Evolutionary conservation across 306 rosid genomes (phyloP), one percentile per base, ranked within the genome.

Genomic region (Gillenia trifoliata): DNA sequence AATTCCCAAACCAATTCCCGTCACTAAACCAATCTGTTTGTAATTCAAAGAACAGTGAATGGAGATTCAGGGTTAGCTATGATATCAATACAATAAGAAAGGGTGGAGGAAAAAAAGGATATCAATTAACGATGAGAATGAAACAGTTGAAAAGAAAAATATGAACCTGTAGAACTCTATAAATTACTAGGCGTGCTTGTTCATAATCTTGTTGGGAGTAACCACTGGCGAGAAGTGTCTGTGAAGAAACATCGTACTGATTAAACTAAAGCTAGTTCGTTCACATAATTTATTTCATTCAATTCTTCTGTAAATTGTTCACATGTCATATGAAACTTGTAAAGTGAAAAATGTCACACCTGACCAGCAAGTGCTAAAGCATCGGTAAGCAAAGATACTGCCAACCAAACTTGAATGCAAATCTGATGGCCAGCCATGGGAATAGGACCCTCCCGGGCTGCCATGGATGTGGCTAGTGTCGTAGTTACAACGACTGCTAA

Each of bases 371-470:
- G 93, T 5, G 99, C 97, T 71, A 94, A 73, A 49, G 96, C 97
- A 89, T 94, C 99, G 20, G 89, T 94, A 74, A 94, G 91, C 88
- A 94, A 80, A 72, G 99, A 94, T 61, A 90, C 43, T 40, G 97
- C 90, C 90, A 92, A 63, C 99, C 99, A 91, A 82, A 92, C 91
- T 89, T 94, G 78, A 75, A 89, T 76, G 83, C 93, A 85, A 80
- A 94, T 90, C 86, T 94, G 96, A 89, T 88, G 84, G 63, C 97
- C 99, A 50, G 99, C 99, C 97, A 94, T 92, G 72, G 86, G 84
- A 72, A 85, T 79, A 64, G 98, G 90, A 28, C 98, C 97, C 76
- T 86, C 90, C 75, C 87, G 85, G 71, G 99, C 99, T 70, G 93
- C 99, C 83, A 86, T 25, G 61, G 99, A 94, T 68, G 97, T 89